Conservation (phyloP, 768 basidiomycete species). For the Suillus spraguei region DNA sequence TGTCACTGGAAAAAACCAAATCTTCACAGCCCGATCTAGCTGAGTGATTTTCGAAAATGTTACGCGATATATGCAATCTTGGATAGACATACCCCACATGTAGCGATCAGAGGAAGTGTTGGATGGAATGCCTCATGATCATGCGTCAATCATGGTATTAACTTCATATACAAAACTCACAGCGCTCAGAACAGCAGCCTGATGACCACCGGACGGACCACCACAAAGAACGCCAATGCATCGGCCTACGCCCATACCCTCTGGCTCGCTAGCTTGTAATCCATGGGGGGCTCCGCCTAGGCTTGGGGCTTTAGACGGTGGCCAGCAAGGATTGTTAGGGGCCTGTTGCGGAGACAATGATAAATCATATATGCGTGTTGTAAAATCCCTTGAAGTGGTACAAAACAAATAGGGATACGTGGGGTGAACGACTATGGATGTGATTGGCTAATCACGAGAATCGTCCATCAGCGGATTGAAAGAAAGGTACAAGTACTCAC, state of each 20-base stretch:
- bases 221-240: conserved; percentile 70
- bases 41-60: conserved; percentile 26
- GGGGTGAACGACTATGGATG: conserved; percentile 69
- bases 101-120: conserved; percentile 64
- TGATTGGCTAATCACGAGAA: conserved; percentile 52
- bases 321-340: conserved; percentile 62
- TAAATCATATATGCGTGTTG: conserved; percentile 72
- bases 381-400: conserved; percentile 73
- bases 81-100: conserved; percentile 63
- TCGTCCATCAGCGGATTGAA: conserved; percentile 13
- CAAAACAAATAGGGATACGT: conserved; percentile 58
- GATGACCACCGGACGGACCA: conserved; percentile 73
- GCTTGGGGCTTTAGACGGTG: conserved; percentile 48
- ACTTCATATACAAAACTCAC: conserved; percentile 37
- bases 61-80: background rate
- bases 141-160: conserved; percentile 10
- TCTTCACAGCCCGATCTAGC: conserved; percentile 77
- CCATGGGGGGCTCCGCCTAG: conserved; percentile 73
- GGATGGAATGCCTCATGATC: conserved; percentile 66
- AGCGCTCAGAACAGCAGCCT: conserved; percentile 67
- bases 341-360: conserved; percentile 32
- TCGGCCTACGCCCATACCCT: conserved; percentile 59
- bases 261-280: conserved; percentile 55
- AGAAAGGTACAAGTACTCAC: conserved; percentile 41
- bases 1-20: conserved; percentile 61